Conservation (phyloP, 306 rosid genomes). For the Acacia acuminata region DNA sequence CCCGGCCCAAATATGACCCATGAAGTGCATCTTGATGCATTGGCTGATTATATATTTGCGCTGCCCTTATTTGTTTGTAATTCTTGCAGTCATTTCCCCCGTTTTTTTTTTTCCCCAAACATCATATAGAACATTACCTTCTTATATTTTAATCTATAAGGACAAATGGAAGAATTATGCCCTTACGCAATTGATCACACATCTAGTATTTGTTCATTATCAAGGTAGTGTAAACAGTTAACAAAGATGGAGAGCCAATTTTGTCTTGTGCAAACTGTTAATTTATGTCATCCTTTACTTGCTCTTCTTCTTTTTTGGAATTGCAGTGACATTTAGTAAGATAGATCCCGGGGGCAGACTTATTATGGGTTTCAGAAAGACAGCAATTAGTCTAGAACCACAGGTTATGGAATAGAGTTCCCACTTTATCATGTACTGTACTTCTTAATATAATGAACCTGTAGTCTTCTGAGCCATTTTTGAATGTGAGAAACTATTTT, state of each 20-base stretch:
- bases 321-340: too few species aligned
- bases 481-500: too few species aligned
- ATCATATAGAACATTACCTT: not conserved
- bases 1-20: not conserved
- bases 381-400: too few species aligned
- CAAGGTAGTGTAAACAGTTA: slow-evolving; percentile 11
- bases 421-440: too few species aligned
- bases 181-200: slow-evolving; percentile 17
- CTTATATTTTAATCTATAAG: not conserved
- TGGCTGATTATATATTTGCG: not conserved
- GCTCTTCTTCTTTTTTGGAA: not conserved
- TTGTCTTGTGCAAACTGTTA: slow-evolving; percentile 11
- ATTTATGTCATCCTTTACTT: slow-evolving; percentile 21
- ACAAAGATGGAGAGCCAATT: not conserved
- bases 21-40: not conserved
- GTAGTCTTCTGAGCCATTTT: too few species aligned
- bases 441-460: too few species aligned
- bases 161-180: slow-evolving; percentile 11
- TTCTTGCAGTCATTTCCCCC: not conserved
- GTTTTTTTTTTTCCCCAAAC: not conserved
- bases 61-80: not conserved
- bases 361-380: too few species aligned
- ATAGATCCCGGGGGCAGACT: too few species aligned
- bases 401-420: too few species aligned
- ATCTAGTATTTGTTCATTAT: slow-evolving; percentile 10